These are phyloP conservation scores for Pseudonitzschia pungens DNA, from an alignment of 108 stramenopile species.

Conservation along the genomic window DNA sequence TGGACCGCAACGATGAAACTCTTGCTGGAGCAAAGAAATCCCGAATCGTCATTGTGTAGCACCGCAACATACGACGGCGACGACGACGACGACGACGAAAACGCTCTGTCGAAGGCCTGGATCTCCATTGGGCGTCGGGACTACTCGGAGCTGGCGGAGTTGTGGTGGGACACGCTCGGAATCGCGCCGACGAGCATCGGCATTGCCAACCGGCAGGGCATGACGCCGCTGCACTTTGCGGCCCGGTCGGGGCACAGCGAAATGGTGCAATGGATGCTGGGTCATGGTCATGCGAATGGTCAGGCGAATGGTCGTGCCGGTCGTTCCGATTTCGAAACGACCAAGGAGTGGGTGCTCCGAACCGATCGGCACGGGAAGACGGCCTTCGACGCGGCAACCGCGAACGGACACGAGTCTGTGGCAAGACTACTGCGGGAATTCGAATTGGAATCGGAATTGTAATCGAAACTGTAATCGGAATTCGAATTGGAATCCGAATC, in stretches of 20 bases:
- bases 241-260: slow-evolving; percentile 58
- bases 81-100: too few species aligned
- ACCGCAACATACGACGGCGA: too few species aligned
- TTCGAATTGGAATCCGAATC: too few species aligned
- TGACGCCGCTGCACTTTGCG: slow-evolving; percentile 77
- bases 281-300: too few species aligned
- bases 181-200: slow-evolving; percentile 33
- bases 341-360: slow-evolving; percentile 12
- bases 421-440: slow-evolving; percentile 39
- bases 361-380: slow-evolving; percentile 45
- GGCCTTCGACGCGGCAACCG: slow-evolving; percentile 63
- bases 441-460: background rate
- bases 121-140: slow-evolving; percentile 49
- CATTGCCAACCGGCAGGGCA: slow-evolving; percentile 57
- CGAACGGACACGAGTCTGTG: slow-evolving; percentile 55
- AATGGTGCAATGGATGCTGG: slow-evolving; percentile 47
- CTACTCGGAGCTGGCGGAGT: slow-evolving; percentile 32
- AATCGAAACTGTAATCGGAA: background rate
- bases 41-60: too few species aligned
- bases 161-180: slow-evolving; percentile 18
- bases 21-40: background rate
- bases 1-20: background rate
- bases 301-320: background rate
- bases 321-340: too few species aligned
- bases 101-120: slow-evolving; percentile 5